A percentile compares a stretch with the other conserved stretches of the same genome.
Conservation (phyloP, 1,284 basidiomycete genomes). For the Ganoderma boninense region DNA sequence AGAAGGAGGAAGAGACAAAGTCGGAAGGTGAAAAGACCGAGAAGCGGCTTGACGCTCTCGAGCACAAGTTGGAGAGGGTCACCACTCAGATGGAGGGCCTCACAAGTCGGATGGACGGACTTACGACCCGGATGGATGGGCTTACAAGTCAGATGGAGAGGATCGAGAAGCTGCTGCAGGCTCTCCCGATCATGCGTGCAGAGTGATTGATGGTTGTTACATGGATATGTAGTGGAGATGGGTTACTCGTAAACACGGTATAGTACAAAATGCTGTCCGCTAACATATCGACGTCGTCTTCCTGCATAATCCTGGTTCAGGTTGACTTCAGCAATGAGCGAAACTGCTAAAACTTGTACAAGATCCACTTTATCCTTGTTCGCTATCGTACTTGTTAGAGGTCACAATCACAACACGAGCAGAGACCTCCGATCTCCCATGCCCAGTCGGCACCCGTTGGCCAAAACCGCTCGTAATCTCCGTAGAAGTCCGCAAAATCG, state of each 20-base stretch:
- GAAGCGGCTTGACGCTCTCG: constrained; percentile 33
- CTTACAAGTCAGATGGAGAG: constrained; percentile 30
- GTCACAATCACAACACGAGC: neutral
- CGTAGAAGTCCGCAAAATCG: constrained; percentile 1
- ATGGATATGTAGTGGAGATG: too few species aligned
- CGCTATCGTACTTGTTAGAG: neutral
- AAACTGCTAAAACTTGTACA: too few species aligned
- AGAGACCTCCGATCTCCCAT: constrained; percentile 6
- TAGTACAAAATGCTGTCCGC: too few species aligned
- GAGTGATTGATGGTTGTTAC: neutral
- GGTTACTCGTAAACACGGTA: too few species aligned
- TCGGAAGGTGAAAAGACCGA: constrained; percentile 15
- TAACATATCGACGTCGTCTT: too few species aligned
- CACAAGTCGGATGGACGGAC: constrained; percentile 16
- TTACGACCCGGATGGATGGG: constrained; percentile 25
- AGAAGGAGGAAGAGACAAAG: constrained; percentile 12
- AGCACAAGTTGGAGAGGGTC: constrained; percentile 12
- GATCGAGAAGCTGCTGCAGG: constrained; percentile 23
- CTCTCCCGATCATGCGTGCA: constrained; percentile 4
- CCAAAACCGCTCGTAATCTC: constrained; percentile 11
- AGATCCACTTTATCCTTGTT: neutral
- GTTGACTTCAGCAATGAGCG: neutral
- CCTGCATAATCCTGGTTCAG: neutral
- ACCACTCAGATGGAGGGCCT: neutral
- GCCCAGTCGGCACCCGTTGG: constrained; percentile 14